Evolutionary conservation across 1,139 yeast species (phyloP).

Genomic region (Petasospora rhodanensis): DNA sequence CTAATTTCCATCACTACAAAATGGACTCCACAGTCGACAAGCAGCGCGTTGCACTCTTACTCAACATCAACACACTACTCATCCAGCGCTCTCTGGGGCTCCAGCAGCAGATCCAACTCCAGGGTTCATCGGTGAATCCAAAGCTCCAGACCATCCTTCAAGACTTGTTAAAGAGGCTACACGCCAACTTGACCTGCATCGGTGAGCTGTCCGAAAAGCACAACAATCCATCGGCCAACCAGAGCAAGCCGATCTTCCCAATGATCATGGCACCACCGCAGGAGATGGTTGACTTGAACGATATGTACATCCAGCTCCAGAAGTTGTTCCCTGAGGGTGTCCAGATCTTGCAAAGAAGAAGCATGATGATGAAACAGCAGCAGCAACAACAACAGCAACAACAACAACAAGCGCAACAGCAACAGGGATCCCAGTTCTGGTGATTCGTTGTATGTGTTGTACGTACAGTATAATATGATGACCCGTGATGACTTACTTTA

Average conservation of each 20-base stretch:
- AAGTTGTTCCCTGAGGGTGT: conserved; percentile 26
- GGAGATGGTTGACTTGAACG: conserved; percentile 23
- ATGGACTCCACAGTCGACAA: conserved; percentile 18
- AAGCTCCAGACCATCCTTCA: conserved; percentile 21
- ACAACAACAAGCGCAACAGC: too few relatives aligned
- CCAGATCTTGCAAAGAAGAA: conserved; percentile 17
- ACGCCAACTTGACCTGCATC: conserved; percentile 26
- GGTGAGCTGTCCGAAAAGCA: conserved; percentile 26
- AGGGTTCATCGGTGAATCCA: conserved; percentile 14
- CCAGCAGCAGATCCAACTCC: conserved; percentile 17
- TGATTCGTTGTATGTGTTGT: not conserved
- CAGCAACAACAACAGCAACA: conserved; percentile 11
- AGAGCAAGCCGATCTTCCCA: conserved; percentile 20
- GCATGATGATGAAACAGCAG: conserved; percentile 15
- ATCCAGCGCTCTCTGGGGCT: conserved; percentile 23
- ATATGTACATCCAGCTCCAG: conserved; percentile 21
- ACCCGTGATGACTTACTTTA: not conserved
- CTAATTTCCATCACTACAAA: too few relatives aligned
- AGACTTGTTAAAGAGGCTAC: conserved; percentile 23
- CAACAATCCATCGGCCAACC: conserved; percentile 11
- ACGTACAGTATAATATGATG: not conserved
- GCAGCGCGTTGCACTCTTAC: conserved; percentile 21
- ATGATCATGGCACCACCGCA: conserved; percentile 23
- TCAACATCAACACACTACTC: conserved; percentile 22
- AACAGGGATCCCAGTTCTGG: conserved; percentile 1